Evolutionary conservation across 306 rosid species (phyloP).

Genomic region (Inga laurina): DNA sequence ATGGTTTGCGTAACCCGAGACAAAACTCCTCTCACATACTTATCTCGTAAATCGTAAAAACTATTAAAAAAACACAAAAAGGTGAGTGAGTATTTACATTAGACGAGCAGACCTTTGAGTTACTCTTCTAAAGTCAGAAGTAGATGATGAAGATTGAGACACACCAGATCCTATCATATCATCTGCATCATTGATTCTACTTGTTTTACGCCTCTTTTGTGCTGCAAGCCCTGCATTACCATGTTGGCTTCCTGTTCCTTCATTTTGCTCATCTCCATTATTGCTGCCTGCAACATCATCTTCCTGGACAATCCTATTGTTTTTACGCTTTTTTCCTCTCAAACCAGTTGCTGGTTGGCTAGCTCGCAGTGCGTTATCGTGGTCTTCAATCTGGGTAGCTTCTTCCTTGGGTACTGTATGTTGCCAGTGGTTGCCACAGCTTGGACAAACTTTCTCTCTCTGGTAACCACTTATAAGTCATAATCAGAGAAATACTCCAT

Average conservation of each 20-base stretch:
- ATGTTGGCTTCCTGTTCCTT: constrained; percentile 29
- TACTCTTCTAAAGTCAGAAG: constrained; percentile 30
- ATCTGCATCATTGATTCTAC: constrained; percentile 21
- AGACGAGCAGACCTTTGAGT: constrained; percentile 41
- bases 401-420: constrained; percentile 52
- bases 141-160: constrained; percentile 34
- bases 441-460: constrained; percentile 63
- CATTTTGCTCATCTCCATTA: constrained; percentile 44
- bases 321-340: constrained; percentile 45
- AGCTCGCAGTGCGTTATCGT: constrained; percentile 28
- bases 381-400: constrained; percentile 39
- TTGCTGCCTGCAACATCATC: constrained; percentile 40
- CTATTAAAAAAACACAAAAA: too few relatives aligned
- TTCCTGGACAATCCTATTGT: background rate
- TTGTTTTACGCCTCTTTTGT: constrained; percentile 17
- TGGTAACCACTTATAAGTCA: constrained; percentile 29
- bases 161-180: constrained; percentile 3
- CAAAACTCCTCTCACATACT: too few relatives aligned
- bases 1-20: too few relatives aligned
- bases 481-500: constrained; percentile 2
- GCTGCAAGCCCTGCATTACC: background rate
- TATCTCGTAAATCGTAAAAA: too few relatives aligned
- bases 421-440: constrained; percentile 68
- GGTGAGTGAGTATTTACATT: constrained; percentile 12
- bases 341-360: constrained; percentile 42